Evolutionary conservation across 768 basidiomycete species (phyloP).

Genomic region (Sporobolomyces pararoseus): DNA sequence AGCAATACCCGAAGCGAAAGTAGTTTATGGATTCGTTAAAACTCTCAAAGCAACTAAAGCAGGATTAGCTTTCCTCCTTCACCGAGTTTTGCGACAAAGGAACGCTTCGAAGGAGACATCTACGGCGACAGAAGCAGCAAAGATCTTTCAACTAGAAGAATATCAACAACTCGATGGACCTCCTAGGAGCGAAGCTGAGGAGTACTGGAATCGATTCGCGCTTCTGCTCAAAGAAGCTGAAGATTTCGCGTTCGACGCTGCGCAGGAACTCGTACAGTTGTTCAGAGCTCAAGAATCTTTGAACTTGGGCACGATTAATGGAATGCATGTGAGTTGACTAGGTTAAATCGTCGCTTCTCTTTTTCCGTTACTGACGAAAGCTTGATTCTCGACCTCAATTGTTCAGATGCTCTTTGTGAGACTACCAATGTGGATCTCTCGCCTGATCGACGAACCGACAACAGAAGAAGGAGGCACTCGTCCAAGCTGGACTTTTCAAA

Average conservation of each 20-base stretch:
- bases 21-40: slow-evolving; percentile 1
- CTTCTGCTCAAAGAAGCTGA: not conserved
- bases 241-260: not conserved
- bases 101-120: not conserved
- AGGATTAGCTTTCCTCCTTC: slow-evolving; percentile 2
- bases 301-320: not conserved
- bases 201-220: slow-evolving; percentile 2
- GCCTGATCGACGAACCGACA: not conserved
- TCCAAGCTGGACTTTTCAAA: not conserved
- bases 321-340: not conserved
- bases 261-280: not conserved
- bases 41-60: not conserved
- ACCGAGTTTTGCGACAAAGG: not conserved
- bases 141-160: slow-evolving; percentile 7
- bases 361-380: too few species aligned
- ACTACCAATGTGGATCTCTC: slow-evolving; percentile 4
- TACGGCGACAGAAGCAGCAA: not conserved
- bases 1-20: not conserved
- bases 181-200: not conserved
- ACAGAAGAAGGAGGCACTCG: slow-evolving; percentile 1
- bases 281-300: not conserved
- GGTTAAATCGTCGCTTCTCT: too few species aligned
- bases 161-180: not conserved
- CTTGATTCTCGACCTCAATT: not conserved
- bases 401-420: not conserved